Percentiles rank a stretch among this genome's conserved stretches.
Evolutionary conservation across 768 basidiomycete species (phyloP).

Genomic region (Trametes elegans): DNA sequence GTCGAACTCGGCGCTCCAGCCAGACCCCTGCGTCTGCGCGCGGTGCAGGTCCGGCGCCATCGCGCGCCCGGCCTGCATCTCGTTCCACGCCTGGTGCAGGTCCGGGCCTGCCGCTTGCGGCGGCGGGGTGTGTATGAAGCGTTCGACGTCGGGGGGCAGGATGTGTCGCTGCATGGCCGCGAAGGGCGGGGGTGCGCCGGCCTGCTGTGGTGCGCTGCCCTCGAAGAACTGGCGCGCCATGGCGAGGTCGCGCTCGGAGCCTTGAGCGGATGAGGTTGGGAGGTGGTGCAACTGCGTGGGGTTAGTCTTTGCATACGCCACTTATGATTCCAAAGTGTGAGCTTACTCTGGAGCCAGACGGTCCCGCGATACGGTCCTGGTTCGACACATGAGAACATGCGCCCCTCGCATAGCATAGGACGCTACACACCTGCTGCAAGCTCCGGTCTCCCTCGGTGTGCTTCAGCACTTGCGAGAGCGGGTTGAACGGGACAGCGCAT

Average conservation of each 20-base stretch:
- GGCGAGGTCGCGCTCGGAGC: slow-evolving; percentile 64
- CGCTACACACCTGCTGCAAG: slow-evolving; percentile 68
- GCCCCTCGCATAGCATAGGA: neutral
- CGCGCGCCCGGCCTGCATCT: slow-evolving; percentile 3
- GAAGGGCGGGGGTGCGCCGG: slow-evolving; percentile 35
- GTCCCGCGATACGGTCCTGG: slow-evolving; percentile 73
- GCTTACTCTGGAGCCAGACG: slow-evolving; percentile 68
- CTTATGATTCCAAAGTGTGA: too few species aligned
- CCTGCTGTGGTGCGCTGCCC: slow-evolving; percentile 33
- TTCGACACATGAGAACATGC: neutral
- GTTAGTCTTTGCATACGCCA: neutral
- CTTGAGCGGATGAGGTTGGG: slow-evolving; percentile 52
- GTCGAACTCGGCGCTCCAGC: slow-evolving; percentile 60
- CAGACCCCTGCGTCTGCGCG: slow-evolving; percentile 20
- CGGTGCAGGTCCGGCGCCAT: slow-evolving; percentile 27
- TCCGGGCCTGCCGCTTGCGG: slow-evolving; percentile 33
- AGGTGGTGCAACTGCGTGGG: slow-evolving; percentile 67
- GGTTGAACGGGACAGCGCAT: slow-evolving; percentile 82
- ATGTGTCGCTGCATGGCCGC: slow-evolving; percentile 32
- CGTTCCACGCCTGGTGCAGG: slow-evolving; percentile 31
- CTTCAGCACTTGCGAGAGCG: slow-evolving; percentile 85
- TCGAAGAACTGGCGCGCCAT: slow-evolving; percentile 83
- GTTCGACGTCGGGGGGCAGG: slow-evolving; percentile 33
- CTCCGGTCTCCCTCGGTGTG: slow-evolving; percentile 88
- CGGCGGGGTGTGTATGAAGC: slow-evolving; percentile 20